Percentiles rank a stretch among this genome's conserved stretches.
Evolutionary conservation across 306 rosid species (phyloP).

Genomic region (Erythrophleum fordii): DNA sequence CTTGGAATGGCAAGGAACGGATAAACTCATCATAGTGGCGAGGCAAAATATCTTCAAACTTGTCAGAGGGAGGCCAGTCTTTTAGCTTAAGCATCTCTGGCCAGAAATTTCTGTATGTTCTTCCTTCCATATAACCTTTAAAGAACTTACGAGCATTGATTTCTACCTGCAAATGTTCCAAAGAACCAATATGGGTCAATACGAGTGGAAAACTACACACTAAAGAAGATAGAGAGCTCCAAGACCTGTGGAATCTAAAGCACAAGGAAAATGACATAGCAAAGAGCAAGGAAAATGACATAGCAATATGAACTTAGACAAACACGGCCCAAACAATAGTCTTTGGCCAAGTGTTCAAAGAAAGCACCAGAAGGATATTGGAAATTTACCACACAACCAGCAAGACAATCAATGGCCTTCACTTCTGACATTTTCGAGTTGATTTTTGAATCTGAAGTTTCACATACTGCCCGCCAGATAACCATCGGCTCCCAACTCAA

Average conservation of each 20-base stretch:
- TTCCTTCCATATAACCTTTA: conserved; percentile 75
- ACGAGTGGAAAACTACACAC: conserved; percentile 3
- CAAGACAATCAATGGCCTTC: conserved; percentile 86
- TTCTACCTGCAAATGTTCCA: conserved; percentile 66
- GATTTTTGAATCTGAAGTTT: conserved; percentile 51
- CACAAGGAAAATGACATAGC: conserved; percentile 17
- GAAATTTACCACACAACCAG: conserved; percentile 79
- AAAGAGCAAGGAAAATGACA: conserved; percentile 17
- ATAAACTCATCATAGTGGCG: conserved; percentile 94
- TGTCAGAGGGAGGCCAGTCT: conserved; percentile 96
- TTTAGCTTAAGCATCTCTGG: conserved; percentile 95
- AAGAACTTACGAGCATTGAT: conserved; percentile 68
- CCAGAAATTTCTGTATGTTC: conserved; percentile 74
- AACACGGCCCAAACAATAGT: conserved; percentile 2
- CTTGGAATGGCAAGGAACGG: conserved; percentile 74
- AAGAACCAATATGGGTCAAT: conserved; percentile 28
- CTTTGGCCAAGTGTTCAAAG: conserved; percentile 25
- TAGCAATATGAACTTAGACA: conserved; percentile 1
- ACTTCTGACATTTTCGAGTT: conserved; percentile 67
- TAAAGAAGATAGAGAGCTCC: conserved; percentile 27
- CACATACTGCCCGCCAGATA: conserved; percentile 84
- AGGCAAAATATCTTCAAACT: conserved; percentile 82
- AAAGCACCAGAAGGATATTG: conserved; percentile 9
- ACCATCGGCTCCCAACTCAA: conserved; percentile 98
- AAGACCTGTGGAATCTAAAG: conserved; percentile 25